Conservation (phyloP, 768 basidiomycete species). For the Termitomyces sp. region DNA sequence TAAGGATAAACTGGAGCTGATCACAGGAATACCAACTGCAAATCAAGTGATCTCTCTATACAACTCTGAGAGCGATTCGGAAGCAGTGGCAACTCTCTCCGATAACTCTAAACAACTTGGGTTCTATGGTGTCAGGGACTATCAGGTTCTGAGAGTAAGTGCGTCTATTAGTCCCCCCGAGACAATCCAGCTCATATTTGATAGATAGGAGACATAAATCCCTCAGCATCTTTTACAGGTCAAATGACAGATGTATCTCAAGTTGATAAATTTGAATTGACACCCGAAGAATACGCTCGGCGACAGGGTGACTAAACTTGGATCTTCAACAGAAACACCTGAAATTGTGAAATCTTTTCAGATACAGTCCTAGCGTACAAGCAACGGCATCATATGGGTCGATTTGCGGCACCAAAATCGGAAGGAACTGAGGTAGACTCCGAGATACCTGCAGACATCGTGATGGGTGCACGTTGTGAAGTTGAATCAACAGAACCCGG, state of each 20-base stretch:
- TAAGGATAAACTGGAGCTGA: conserved; percentile 76
- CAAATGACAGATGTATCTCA: conserved; percentile 80
- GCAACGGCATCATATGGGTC: conserved; percentile 79
- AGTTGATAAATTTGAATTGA: conserved; percentile 92
- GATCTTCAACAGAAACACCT: background rate
- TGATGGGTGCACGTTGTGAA: conserved; percentile 75
- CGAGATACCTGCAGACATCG: conserved; percentile 39
- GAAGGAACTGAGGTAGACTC: conserved; percentile 21
- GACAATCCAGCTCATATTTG: background rate
- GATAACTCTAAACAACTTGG: conserved; percentile 69
- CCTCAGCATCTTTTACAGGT: conserved; percentile 69
- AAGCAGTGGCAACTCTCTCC: conserved; percentile 47
- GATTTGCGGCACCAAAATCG: conserved; percentile 60
- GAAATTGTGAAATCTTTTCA: conserved; percentile 21
- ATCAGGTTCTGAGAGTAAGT: conserved; percentile 77
- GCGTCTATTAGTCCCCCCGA: background rate
- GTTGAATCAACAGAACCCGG: conserved; percentile 68
- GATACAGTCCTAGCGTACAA: conserved; percentile 91
- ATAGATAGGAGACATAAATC: conserved; percentile 74
- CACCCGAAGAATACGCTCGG: conserved; percentile 73
- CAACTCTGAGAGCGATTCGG: conserved; percentile 47
- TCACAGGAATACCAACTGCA: conserved; percentile 82
- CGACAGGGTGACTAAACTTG: conserved; percentile 53
- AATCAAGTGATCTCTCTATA: conserved; percentile 68
- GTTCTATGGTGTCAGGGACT: conserved; percentile 69